Conservation (phyloP, 805 yeast species). For the Starmerella apis region DNA sequence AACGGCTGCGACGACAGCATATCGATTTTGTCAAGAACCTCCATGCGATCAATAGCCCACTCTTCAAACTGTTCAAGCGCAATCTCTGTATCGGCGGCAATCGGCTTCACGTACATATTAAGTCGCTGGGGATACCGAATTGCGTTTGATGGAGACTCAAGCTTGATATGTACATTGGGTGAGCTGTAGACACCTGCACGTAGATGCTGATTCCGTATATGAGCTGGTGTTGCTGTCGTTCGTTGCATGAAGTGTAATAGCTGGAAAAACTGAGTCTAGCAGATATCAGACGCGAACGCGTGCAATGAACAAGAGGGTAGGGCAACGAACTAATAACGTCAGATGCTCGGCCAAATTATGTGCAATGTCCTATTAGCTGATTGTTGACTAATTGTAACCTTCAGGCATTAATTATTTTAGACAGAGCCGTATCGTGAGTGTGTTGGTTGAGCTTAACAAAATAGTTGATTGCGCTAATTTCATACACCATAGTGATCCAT, state of each 20-base stretch:
- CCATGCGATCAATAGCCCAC: slow-evolving; percentile 90
- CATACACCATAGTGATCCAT: no score
- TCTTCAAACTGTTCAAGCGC: slow-evolving; percentile 85
- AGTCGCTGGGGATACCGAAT: slow-evolving; percentile 45
- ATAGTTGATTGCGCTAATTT: no score
- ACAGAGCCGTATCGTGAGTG: no score
- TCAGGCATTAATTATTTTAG: no score
- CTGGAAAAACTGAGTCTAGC: neutral
- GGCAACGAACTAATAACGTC: neutral
- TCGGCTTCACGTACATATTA: slow-evolving; percentile 49
- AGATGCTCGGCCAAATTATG: no score
- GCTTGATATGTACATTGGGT: slow-evolving; percentile 11
- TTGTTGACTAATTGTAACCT: no score
- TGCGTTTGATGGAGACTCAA: slow-evolving; percentile 12
- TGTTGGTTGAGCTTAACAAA: no score
- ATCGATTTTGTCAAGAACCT: slow-evolving; percentile 75
- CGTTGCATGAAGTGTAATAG: neutral
- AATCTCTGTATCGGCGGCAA: slow-evolving; percentile 74
- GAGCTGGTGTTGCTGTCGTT: neutral
- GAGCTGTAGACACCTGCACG: neutral
- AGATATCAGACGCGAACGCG: neutral
- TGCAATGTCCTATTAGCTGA: no score
- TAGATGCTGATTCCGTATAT: neutral
- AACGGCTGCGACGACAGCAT: slow-evolving; percentile 41
- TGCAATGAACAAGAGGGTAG: neutral